These are phyloP conservation scores for Auxenochlorella pyrenoidosa DNA, from an alignment of 139 green algal genomes.

Conservation along the genomic window DNA sequence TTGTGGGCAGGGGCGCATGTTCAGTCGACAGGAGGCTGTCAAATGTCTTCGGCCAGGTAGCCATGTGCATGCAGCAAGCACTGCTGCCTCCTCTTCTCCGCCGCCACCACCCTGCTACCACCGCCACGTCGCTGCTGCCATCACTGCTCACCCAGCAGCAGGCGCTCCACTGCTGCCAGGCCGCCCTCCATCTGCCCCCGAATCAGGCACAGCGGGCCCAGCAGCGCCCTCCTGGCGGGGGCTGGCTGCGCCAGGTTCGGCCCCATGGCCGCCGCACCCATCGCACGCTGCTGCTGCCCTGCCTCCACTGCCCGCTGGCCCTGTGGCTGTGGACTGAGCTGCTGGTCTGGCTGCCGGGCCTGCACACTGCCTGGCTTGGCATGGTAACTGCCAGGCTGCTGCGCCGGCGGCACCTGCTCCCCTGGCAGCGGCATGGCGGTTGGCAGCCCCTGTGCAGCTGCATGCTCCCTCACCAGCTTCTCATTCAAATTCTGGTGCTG, in stretches of 20 bases:
- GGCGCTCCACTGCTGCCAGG: neutral
- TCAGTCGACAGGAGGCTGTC: no score
- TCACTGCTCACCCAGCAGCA: neutral
- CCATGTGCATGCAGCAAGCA: no score
- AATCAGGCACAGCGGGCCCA: neutral
- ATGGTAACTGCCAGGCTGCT: neutral
- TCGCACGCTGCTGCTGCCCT: neutral
- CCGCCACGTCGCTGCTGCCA: neutral
- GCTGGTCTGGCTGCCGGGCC: neutral
- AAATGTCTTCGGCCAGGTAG: no score
- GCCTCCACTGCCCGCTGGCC: no score
- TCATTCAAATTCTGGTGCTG: no score
- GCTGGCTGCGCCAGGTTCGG: neutral
- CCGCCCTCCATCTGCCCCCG: neutral
- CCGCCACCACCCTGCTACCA: no score
- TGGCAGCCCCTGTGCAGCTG: no score
- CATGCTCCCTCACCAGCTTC: no score
- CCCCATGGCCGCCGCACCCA: neutral
- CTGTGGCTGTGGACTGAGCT: neutral
- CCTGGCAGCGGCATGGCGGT: no score
- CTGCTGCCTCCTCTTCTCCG: no score
- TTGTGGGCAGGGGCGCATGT: neutral
- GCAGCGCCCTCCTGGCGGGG: neutral
- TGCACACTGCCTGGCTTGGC: neutral
- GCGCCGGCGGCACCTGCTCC: no score